These are phyloP conservation scores for Leptodontidium sp. DNA, from an alignment of 2,329 filamentous ascomycete species.

Conservation along the genomic window DNA sequence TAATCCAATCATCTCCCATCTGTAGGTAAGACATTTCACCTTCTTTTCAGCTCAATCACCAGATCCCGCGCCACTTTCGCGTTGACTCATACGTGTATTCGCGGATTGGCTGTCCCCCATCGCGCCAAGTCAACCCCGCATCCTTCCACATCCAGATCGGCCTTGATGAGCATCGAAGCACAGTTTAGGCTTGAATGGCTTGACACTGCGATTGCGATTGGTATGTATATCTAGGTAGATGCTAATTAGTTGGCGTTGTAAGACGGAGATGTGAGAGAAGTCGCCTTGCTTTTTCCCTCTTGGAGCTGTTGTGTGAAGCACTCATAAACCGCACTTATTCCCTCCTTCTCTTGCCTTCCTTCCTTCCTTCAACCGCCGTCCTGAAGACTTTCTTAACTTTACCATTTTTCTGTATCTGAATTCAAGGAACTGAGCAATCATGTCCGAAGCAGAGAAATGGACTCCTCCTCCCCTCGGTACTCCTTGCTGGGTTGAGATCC, in stretches of 20 bases:
- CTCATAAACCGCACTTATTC: no score
- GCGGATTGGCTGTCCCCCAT: neutral
- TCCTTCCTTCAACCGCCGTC: no score
- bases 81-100: conserved; percentile 20
- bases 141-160: conserved; percentile 6
- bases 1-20: no score
- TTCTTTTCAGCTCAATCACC: conserved; percentile 1
- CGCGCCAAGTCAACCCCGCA: conserved; percentile 16
- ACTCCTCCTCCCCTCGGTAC: conserved; percentile 24
- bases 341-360: no score
- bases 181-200: conserved; percentile 18
- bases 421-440: conserved; percentile 3
- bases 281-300: neutral
- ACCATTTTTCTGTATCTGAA: neutral
- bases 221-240: neutral
- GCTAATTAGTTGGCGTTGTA: neutral
- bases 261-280: conserved; percentile 8
- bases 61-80: conserved; percentile 22
- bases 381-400: neutral
- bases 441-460: conserved; percentile 23
- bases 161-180: neutral
- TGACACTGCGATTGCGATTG: neutral
- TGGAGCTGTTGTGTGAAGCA: neutral
- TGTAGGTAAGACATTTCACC: no score
- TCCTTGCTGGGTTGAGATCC: conserved; percentile 32